phyloP scores from a whole-genome alignment of 345 rosid genomes.

The Lumnitzera littorea region DNA sequence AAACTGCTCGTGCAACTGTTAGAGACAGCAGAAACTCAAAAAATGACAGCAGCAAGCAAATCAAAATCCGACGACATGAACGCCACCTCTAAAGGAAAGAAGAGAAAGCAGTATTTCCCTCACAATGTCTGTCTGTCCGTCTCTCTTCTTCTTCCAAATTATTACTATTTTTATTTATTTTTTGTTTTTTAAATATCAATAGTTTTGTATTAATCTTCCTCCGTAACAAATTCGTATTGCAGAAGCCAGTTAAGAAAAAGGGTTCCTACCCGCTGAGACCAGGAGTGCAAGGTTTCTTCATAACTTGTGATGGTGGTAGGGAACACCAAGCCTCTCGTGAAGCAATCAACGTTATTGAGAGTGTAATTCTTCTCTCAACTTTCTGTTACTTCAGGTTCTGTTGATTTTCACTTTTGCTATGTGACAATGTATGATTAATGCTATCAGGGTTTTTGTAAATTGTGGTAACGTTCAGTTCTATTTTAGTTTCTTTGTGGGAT shows the following conservation, averaged over 20 bases:
- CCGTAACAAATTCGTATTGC: slow-evolving; percentile 6
- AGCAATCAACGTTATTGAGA: slow-evolving; percentile 72
- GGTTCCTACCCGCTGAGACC: slow-evolving; percentile 78
- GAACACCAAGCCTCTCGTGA: slow-evolving; percentile 85
- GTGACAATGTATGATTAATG: neutral
- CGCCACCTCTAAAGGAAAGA: slow-evolving; percentile 38
- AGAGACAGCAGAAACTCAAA: too few species aligned
- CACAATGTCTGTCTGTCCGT: slow-evolving; percentile 36
- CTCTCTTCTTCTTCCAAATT: neutral
- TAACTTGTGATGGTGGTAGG: slow-evolving; percentile 90
- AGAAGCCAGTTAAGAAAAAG: slow-evolving; percentile 83
- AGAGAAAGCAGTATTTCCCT: slow-evolving; percentile 76
- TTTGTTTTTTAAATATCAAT: neutral
- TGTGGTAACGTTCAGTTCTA: too few species aligned
- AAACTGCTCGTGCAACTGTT: too few species aligned
- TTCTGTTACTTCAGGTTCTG: neutral
- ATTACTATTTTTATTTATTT: neutral
- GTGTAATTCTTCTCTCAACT: slow-evolving; percentile 34
- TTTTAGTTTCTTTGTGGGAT: too few species aligned
- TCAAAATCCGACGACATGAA: slow-evolving; percentile 12
- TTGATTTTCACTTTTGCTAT: neutral
- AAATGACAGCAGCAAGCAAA: slow-evolving; percentile 15
- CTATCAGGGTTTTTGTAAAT: neutral
- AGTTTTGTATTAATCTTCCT: neutral
- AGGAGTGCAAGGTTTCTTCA: slow-evolving; percentile 84